Percentiles rank a stretch among this genome's conserved stretches.
These are phyloP conservation scores for Rhodocollybia butyracea DNA, from an alignment of 768 basidiomycete genomes.

Conservation along the genomic window DNA sequence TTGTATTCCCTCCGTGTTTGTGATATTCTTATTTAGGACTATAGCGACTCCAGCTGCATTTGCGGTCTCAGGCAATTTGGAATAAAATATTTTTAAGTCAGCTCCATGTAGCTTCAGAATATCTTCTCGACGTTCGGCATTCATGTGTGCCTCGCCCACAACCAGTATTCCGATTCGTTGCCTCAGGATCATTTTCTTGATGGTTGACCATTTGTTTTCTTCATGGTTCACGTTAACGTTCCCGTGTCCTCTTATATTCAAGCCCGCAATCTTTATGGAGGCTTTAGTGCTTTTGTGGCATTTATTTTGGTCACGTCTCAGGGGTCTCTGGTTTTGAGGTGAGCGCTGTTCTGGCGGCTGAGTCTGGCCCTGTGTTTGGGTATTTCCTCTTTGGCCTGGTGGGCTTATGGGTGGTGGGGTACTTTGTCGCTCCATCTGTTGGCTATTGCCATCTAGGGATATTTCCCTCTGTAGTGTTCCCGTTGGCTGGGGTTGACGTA, in stretches of 20 bases:
- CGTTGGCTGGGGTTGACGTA: no score
- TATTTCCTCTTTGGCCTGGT: no score
- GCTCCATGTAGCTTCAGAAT: conserved; percentile 6
- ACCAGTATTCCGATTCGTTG: conserved; percentile 24
- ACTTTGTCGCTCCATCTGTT: no score
- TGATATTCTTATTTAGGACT: conserved; percentile 28
- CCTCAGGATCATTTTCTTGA: conserved; percentile 16
- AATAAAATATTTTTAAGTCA: conserved; percentile 19
- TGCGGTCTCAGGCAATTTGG: conserved; percentile 8
- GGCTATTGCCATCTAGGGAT: no score
- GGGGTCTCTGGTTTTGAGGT: no score
- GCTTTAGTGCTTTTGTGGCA: not conserved
- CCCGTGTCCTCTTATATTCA: conserved; percentile 11
- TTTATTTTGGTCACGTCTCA: not conserved
- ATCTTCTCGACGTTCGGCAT: conserved; percentile 4
- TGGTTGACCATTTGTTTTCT: conserved; percentile 12
- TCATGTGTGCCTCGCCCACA: conserved; percentile 31
- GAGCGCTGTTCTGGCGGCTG: not conserved
- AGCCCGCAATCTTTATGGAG: not conserved
- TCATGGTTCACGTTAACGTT: not conserved
- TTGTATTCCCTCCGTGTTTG: conserved; percentile 12
- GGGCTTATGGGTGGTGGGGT: no score
- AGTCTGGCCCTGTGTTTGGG: no score
- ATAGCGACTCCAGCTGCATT: conserved; percentile 26
- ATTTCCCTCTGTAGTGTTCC: no score